A percentile compares a stretch with the other conserved stretches of the same genome.
These are phyloP conservation scores for Botrytis cinerea DNA, from an alignment of 2,329 filamentous ascomycete species.

Conservation along the genomic window DNA sequence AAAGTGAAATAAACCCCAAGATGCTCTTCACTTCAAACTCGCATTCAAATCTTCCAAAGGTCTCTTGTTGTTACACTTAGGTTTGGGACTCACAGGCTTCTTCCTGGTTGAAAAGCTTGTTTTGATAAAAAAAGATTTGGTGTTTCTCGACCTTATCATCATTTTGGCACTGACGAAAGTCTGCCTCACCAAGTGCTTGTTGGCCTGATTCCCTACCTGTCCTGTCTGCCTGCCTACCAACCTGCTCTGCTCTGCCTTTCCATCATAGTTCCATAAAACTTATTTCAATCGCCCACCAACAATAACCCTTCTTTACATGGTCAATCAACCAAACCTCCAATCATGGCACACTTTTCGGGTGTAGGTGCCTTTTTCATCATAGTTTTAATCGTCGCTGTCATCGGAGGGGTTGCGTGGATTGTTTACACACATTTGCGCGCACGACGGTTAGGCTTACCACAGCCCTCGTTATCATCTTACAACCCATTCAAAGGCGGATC, in stretches of 20 bases:
- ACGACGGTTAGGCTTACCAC: constrained; percentile 71
- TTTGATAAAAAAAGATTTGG: not conserved
- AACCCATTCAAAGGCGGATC: constrained; percentile 61
- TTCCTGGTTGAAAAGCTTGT: not conserved
- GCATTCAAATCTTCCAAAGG: not conserved
- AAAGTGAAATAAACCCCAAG: not conserved
- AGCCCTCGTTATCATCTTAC: constrained; percentile 66
- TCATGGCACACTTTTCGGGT: constrained; percentile 61
- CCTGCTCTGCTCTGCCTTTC: not conserved
- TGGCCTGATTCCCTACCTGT: not conserved
- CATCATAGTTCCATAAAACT: not conserved
- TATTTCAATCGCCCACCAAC: not conserved
- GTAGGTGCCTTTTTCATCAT: constrained; percentile 74
- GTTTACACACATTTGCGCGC: constrained; percentile 72
- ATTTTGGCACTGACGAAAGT: not conserved
- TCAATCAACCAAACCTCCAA: constrained; percentile 28
- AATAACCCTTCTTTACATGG: not conserved
- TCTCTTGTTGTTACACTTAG: not conserved
- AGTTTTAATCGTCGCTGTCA: constrained; percentile 62
- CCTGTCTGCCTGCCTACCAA: too few relatives aligned
- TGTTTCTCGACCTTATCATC: not conserved
- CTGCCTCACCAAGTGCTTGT: not conserved
- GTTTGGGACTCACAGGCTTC: not conserved
- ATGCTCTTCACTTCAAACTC: not conserved
- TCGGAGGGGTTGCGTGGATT: constrained; percentile 64